These are phyloP conservation scores for Parmales sp. DNA, from an alignment of 108 stramenopile species.

Conservation along the genomic window DNA sequence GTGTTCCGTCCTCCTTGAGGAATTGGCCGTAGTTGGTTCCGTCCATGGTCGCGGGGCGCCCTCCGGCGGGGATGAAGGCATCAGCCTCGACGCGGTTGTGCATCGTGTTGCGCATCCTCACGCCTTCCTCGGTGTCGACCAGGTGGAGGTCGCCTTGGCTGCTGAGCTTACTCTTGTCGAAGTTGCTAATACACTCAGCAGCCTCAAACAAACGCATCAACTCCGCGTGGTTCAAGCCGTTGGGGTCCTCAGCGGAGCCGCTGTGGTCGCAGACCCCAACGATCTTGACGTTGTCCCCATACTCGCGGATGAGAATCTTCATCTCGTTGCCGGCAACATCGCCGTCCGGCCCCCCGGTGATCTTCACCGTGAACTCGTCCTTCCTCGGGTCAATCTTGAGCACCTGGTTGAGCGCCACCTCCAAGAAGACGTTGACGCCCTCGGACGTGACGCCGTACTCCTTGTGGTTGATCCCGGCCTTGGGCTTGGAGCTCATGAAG, in stretches of 20 bases:
- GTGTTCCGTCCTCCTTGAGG: constrained; percentile 61
- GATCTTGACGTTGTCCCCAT: constrained; percentile 82
- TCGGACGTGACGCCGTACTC: constrained; percentile 93
- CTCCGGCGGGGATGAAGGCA: constrained; percentile 93
- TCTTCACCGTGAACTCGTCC: constrained; percentile 81
- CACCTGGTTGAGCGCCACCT: constrained; percentile 71
- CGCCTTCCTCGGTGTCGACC: constrained; percentile 73
- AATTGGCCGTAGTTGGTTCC: constrained; percentile 75
- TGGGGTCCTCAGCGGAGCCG: constrained; percentile 90
- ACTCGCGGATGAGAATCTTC: constrained; percentile 87
- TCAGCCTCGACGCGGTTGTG: constrained; percentile 90
- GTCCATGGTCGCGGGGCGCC: constrained; percentile 91
- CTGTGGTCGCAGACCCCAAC: constrained; percentile 92
- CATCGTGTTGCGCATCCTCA: constrained; percentile 90
- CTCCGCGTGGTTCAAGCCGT: constrained; percentile 79
- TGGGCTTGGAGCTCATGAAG: constrained; percentile 94
- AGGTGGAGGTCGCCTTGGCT: constrained; percentile 50
- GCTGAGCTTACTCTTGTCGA: constrained; percentile 64
- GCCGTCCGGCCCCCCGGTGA: constrained; percentile 96
- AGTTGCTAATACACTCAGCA: constrained; percentile 62
- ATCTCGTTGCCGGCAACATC: constrained; percentile 97
- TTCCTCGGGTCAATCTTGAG: constrained; percentile 70
- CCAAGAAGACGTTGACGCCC: constrained; percentile 88
- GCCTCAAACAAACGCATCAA: constrained; percentile 73
- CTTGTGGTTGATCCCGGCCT: constrained; percentile 94